Evolutionary conservation across 805 yeast species (phyloP).

Genomic region (Jamesozyma gamospora): DNA sequence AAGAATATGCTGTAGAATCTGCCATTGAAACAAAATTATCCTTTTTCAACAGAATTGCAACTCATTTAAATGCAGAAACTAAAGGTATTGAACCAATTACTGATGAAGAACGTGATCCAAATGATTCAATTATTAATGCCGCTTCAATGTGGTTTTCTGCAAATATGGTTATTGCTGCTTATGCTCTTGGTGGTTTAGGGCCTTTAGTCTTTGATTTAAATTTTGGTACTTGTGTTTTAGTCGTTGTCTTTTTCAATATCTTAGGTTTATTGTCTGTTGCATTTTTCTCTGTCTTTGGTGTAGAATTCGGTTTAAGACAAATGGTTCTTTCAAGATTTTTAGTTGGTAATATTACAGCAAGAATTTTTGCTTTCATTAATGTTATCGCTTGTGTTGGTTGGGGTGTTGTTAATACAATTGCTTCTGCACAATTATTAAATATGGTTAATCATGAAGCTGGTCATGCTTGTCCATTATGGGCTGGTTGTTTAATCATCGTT

Average conservation of each 20-base stretch:
- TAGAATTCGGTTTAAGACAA: slow-evolving; percentile 78
- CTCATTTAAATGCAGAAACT: slow-evolving; percentile 38
- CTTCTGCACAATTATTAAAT: slow-evolving; percentile 73
- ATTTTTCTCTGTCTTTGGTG: slow-evolving; percentile 72
- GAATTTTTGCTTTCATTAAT: slow-evolving; percentile 69
- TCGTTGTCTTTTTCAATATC: slow-evolving; percentile 61
- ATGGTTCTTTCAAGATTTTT: slow-evolving; percentile 71
- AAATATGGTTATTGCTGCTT: slow-evolving; percentile 77
- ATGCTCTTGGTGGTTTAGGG: slow-evolving; percentile 66
- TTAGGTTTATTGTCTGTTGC: slow-evolving; percentile 75
- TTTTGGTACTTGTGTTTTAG: slow-evolving; percentile 61
- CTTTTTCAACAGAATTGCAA: slow-evolving; percentile 15
- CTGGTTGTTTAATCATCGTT: slow-evolving; percentile 69
- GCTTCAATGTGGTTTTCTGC: slow-evolving; percentile 90
- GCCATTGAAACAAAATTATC: slow-evolving; percentile 12
- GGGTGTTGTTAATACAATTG: slow-evolving; percentile 88
- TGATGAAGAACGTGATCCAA: slow-evolving; percentile 60
- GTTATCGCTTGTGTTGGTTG: slow-evolving; percentile 85
- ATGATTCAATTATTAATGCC: slow-evolving; percentile 53
- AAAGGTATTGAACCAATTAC: slow-evolving; percentile 76
- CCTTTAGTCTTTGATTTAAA: slow-evolving; percentile 52
- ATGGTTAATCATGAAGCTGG: slow-evolving; percentile 50
- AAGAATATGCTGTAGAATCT: slow-evolving; percentile 8
- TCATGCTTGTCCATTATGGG: slow-evolving; percentile 71
- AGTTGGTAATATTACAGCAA: slow-evolving; percentile 63